Base-by-base conservation (phyloP, 2,329 filamentous ascomycete genomes). In the Penicillium sp. region DNA sequence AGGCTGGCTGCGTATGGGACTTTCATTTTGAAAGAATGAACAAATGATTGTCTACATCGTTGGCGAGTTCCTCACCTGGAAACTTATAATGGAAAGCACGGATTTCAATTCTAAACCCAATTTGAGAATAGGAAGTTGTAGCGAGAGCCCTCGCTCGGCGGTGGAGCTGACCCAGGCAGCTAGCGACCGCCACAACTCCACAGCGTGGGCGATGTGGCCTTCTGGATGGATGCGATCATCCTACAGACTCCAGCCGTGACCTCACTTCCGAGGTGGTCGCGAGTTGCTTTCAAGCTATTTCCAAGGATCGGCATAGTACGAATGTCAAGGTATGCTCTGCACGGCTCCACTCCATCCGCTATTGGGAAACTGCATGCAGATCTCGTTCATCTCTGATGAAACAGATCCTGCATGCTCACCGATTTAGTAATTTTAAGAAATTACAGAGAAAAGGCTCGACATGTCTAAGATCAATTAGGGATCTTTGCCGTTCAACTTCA, bases 1-100 rank as follows among this genome's bases (percentile, higher is more conserved):
- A 54, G 44, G 29, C 52, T 43, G 44, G 52, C 52, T 42, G 45
- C 25, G 16, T 43, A 49, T 48, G 11, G 44, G 44, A 54, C n/a
- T 23, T 33, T 54, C 52, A 54, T 54, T 43, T 21, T 54, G 33
- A 54, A 43, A 44, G 43, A 7, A 35, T n/a, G 16, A 54, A 54
- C 21, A 43, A 49, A 42, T 42, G 45, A 21, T 49, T 26, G 45
- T 13, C 10, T 23, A 23, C 45, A 33, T 23, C 19, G 33, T 49
- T 31, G 6, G 19, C 50, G 27, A 53, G 50, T 47, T 37, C 50
- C 21, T 37, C 51, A 16, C 10, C 42, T 19, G 43, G 2, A 43
- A 53, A 46, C 51, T 53, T 53, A 53, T 53, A 53, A 53, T 19
- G n/a, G 51, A 21, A 46, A 39, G 42, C n/a, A 21, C 33, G 10